phyloP scores from a whole-genome alignment of 73 alveolate species.

The Breviolum minutum region DNA sequence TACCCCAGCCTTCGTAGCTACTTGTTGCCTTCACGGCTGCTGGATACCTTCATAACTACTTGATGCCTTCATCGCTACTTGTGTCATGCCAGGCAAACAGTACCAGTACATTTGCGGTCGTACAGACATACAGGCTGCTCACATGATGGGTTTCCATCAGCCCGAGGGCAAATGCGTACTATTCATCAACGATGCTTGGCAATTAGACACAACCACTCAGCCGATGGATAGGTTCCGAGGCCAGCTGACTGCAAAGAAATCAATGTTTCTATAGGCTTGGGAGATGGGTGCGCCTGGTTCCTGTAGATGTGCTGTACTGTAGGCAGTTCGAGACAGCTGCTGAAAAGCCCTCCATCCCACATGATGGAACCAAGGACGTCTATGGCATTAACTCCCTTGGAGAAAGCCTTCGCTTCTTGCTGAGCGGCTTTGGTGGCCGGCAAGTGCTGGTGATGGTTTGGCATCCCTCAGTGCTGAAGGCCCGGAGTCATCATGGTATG shows the following conservation, averaged over 20 bases:
- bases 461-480: slow-evolving; percentile 88
- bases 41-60: background rate
- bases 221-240: background rate
- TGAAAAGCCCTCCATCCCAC: no score
- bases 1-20: background rate
- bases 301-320: no score
- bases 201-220: background rate
- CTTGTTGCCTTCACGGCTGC: background rate
- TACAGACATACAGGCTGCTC: slow-evolving; percentile 76
- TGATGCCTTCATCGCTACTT: background rate
- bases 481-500: background rate
- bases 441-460: slow-evolving; percentile 63
- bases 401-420: slow-evolving; percentile 71
- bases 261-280: no score
- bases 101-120: slow-evolving; percentile 78
- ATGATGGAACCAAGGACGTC: background rate
- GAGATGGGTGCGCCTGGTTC: no score
- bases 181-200: slow-evolving; percentile 61
- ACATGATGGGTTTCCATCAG: slow-evolving; percentile 81
- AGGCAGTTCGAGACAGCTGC: no score
- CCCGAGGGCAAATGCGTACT: slow-evolving; percentile 73
- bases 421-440: slow-evolving; percentile 81
- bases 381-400: slow-evolving; percentile 64
- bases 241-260: no score
- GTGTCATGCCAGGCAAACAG: slow-evolving; percentile 36